These are phyloP conservation scores for Vigna reflexopilosa DNA, from an alignment of 306 rosid genomes.

Conservation along the genomic window DNA sequence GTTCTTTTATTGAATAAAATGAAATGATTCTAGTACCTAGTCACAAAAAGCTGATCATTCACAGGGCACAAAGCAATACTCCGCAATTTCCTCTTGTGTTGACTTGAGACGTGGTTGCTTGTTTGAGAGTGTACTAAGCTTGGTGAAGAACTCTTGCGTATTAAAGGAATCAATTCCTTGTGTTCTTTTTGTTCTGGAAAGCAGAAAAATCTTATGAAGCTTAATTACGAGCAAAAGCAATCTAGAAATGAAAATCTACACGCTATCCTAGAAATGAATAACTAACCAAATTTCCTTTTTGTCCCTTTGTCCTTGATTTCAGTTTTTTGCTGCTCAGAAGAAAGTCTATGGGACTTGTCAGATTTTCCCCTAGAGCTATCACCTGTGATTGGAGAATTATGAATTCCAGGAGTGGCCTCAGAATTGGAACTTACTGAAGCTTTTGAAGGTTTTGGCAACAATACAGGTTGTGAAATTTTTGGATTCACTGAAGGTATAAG, in stretches of 20 bases:
- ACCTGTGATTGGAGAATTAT: slow-evolving; percentile 48
- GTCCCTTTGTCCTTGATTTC: slow-evolving; percentile 68
- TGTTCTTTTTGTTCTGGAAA: slow-evolving; percentile 85
- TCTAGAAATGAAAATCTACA: slow-evolving; percentile 16
- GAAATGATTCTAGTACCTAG: slow-evolving; percentile 64
- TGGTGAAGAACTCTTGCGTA: slow-evolving; percentile 61
- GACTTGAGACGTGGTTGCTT: slow-evolving; percentile 79
- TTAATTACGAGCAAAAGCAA: slow-evolving; percentile 32
- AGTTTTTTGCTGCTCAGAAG: slow-evolving; percentile 53
- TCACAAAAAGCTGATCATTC: slow-evolving; percentile 84
- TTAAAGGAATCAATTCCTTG: slow-evolving; percentile 72
- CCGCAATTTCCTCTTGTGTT: slow-evolving; percentile 94
- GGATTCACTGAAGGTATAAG: slow-evolving; percentile 71
- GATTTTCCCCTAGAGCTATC: slow-evolving; percentile 49
- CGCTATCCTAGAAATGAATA: slow-evolving; percentile 27
- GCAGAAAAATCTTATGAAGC: slow-evolving; percentile 30
- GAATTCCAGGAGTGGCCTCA: slow-evolving; percentile 50
- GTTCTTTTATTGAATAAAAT: slow-evolving; percentile 7
- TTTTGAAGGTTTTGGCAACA: slow-evolving; percentile 49
- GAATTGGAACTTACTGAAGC: slow-evolving; percentile 48
- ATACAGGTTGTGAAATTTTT: slow-evolving; percentile 53
- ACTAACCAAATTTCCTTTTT: slow-evolving; percentile 81
- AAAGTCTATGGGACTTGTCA: slow-evolving; percentile 51
- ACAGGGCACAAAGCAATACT: slow-evolving; percentile 80
- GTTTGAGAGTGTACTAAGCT: slow-evolving; percentile 57